Conservation (phyloP, 83 land plant species). For the Picea engelmannii region DNA sequence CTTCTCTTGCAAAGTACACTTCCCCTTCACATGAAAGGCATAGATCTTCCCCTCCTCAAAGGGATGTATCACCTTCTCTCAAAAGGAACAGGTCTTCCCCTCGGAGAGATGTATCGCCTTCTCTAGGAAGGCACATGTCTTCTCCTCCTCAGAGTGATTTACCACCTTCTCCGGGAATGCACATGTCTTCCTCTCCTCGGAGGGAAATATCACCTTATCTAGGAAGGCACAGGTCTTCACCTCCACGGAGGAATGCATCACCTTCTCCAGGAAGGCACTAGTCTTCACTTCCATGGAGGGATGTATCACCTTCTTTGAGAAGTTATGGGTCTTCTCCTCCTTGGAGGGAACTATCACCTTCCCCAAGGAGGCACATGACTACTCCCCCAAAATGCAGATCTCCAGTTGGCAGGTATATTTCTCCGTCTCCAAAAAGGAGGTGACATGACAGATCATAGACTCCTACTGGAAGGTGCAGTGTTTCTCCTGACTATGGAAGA, state of each 20-base stretch:
- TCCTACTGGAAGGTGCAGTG: too few relatives aligned
- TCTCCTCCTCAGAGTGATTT: constrained; percentile 14
- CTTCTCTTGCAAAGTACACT: background rate
- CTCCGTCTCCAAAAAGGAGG: too few relatives aligned
- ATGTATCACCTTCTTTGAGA: constrained; percentile 12
- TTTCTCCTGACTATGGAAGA: too few relatives aligned
- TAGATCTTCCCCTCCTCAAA: constrained; percentile 1
- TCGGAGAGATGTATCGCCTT: background rate
- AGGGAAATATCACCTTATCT: background rate
- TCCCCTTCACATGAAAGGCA: constrained; percentile 14
- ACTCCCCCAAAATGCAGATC: background rate
- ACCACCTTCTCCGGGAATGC: background rate
- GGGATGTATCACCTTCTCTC: constrained; percentile 6
- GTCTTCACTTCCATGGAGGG: background rate
- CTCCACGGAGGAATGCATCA: background rate
- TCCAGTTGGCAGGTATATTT: too few relatives aligned
- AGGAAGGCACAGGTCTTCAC: background rate
- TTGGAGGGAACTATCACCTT: background rate
- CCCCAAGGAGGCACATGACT: constrained; percentile 13
- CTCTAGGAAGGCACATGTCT: background rate
- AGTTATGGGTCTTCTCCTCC: background rate
- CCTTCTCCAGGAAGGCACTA: background rate
- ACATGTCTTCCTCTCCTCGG: too few relatives aligned
- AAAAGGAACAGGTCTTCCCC: background rate
- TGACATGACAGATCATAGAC: too few relatives aligned